Percentiles rank a stretch among this genome's conserved stretches.
phyloP scores from a whole-genome alignment of 306 rosid genomes.

The Urtica urens region DNA sequence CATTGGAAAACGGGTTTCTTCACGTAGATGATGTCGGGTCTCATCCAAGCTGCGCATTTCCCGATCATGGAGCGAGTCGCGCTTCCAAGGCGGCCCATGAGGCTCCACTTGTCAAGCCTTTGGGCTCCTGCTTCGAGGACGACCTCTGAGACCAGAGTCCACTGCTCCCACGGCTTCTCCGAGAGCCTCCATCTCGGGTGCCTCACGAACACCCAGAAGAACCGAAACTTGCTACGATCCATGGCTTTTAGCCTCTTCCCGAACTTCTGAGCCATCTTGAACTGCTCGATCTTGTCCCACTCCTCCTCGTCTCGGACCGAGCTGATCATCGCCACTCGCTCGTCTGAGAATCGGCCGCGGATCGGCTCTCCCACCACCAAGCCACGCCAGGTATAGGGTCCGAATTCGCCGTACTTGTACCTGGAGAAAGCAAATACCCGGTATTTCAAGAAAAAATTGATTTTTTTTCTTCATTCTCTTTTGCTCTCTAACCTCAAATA shows the following conservation, averaged over 20 bases:
- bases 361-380: slow-evolving; percentile 72
- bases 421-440: too few species aligned
- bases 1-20: slow-evolving; percentile 74
- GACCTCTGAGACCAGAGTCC: slow-evolving; percentile 75
- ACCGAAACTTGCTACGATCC: slow-evolving; percentile 43
- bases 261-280: slow-evolving; percentile 61
- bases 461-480: too few species aligned
- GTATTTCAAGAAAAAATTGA: too few species aligned
- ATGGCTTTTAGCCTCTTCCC: slow-evolving; percentile 46
- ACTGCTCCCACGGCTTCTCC: slow-evolving; percentile 78
- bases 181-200: slow-evolving; percentile 71
- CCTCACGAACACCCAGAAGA: slow-evolving; percentile 75
- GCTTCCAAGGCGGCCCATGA: slow-evolving; percentile 91
- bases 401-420: slow-evolving; percentile 81
- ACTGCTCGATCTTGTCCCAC: slow-evolving; percentile 82
- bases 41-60: slow-evolving; percentile 86
- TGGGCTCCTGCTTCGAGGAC: slow-evolving; percentile 69
- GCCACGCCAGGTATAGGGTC: slow-evolving; percentile 89
- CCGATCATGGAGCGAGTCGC: slow-evolving; percentile 51
- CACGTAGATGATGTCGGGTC: slow-evolving; percentile 82
- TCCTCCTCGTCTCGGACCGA: slow-evolving; percentile 73
- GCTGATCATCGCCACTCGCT: slow-evolving; percentile 63
- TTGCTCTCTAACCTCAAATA: too few species aligned
- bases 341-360: slow-evolving; percentile 58
- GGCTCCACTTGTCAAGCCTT: slow-evolving; percentile 83